These are phyloP conservation scores for Suillus tomentosus DNA, from an alignment of 768 basidiomycete species.

Conservation along the genomic window DNA sequence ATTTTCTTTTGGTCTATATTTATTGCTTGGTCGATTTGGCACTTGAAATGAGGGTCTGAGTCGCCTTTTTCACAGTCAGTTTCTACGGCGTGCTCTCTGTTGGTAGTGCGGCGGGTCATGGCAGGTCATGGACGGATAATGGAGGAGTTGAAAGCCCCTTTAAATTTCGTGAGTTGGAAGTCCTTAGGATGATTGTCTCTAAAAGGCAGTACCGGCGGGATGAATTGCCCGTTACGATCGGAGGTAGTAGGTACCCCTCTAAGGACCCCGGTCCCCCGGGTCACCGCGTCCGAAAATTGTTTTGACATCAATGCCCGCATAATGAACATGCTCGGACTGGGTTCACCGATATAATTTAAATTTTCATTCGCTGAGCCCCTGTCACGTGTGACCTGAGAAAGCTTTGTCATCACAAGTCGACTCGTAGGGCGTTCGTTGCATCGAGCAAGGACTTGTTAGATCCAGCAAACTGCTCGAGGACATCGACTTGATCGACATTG, in stretches of 20 bases:
- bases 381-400: background rate
- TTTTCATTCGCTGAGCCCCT: too few species aligned
- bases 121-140: background rate
- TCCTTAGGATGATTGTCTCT: too few species aligned
- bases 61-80: background rate
- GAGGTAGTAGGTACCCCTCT: background rate
- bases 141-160: background rate
- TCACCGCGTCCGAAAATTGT: too few species aligned
- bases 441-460: background rate
- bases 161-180: too few species aligned
- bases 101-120: background rate
- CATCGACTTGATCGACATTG: constrained; percentile 1
- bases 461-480: background rate
- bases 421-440: background rate
- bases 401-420: constrained; percentile 4
- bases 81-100: background rate
- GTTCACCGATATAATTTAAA: too few species aligned
- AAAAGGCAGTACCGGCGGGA: constrained; percentile 2
- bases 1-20: background rate
- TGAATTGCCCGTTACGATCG: background rate
- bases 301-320: too few species aligned
- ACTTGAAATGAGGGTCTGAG: background rate
- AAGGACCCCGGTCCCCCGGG: too few species aligned
- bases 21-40: background rate
- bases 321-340: too few species aligned